phyloP scores from a whole-genome alignment of 2,329 filamentous ascomycete species.

The Cyphellophora attinorum region DNA sequence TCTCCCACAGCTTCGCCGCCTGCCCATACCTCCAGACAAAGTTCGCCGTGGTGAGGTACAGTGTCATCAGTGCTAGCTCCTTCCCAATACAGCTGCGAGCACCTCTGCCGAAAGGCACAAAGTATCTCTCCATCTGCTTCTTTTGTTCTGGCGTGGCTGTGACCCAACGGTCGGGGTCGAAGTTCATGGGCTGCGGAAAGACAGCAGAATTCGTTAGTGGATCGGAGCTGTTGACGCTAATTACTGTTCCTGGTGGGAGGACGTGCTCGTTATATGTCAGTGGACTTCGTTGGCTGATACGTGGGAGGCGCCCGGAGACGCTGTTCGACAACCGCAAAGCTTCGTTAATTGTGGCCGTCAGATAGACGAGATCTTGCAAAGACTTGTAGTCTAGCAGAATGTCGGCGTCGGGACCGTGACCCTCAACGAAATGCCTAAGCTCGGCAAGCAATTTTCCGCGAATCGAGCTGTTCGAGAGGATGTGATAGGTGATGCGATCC shows the following conservation, averaged over 20 bases:
- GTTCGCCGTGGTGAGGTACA: constrained; percentile 21
- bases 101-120: constrained; percentile 19
- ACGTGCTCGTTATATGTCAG: constrained; percentile 10
- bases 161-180: constrained; percentile 21
- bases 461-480: neutral
- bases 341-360: constrained; percentile 43
- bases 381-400: constrained; percentile 7
- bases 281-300: constrained; percentile 9
- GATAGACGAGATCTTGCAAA: constrained; percentile 26
- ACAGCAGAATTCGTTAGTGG: constrained; percentile 10
- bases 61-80: constrained; percentile 21
- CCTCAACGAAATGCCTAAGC: neutral
- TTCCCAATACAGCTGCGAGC: constrained; percentile 20
- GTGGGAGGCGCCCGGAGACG: constrained; percentile 19
- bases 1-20: constrained; percentile 20
- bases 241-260: constrained; percentile 14
- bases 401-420: too few relatives aligned
- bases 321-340: constrained; percentile 39
- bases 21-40: constrained; percentile 21
- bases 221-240: constrained; percentile 16
- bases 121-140: constrained; percentile 19
- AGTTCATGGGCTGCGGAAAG: constrained; percentile 34
- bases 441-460: neutral
- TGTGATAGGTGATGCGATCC: constrained; percentile 7
- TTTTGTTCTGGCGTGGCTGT: constrained; percentile 14